Conservation (phyloP, 208 protist species). For the Crithidia sp. region DNA sequence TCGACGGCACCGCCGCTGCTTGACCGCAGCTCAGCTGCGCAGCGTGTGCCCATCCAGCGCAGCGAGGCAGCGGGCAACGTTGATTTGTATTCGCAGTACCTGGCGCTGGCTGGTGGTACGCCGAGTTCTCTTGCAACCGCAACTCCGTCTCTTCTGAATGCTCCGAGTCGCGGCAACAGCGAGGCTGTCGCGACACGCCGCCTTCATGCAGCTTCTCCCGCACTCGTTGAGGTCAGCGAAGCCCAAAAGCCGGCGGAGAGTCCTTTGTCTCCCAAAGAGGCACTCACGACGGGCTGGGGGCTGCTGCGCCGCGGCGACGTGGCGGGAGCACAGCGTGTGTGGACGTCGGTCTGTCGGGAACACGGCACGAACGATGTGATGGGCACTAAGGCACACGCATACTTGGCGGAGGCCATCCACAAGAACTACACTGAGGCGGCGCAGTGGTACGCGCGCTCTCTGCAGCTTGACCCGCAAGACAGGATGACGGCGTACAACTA, state of each 20-base stretch:
- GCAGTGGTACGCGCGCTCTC: slow-evolving; percentile 58
- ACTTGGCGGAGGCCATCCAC: slow-evolving; percentile 73
- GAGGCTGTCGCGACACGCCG: background rate
- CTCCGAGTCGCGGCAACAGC: background rate
- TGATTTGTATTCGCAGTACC: slow-evolving; percentile 46
- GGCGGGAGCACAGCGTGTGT: slow-evolving; percentile 52
- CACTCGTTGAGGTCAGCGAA: slow-evolving; percentile 9
- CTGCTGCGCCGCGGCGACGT: slow-evolving; percentile 59
- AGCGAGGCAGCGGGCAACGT: slow-evolving; percentile 8
- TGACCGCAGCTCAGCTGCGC: background rate
- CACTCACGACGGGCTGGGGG: slow-evolving; percentile 64
- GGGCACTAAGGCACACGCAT: slow-evolving; percentile 68
- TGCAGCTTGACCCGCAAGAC: slow-evolving; percentile 72
- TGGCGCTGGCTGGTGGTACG: slow-evolving; percentile 18
- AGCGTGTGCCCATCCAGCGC: background rate
- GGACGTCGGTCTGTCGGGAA: slow-evolving; percentile 42
- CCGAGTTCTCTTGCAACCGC: background rate
- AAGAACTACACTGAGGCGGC: slow-evolving; percentile 67
- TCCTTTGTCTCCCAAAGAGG: slow-evolving; percentile 30
- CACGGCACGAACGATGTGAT: slow-evolving; percentile 44
- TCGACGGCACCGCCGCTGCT: background rate
- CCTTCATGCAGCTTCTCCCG: background rate
- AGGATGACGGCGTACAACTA: slow-evolving; percentile 86
- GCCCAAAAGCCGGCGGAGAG: background rate
- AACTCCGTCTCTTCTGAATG: background rate